Percentiles rank a stretch among this genome's conserved stretches.
phyloP scores from a whole-genome alignment of 306 rosid genomes.

The Cicer yamashitae region DNA sequence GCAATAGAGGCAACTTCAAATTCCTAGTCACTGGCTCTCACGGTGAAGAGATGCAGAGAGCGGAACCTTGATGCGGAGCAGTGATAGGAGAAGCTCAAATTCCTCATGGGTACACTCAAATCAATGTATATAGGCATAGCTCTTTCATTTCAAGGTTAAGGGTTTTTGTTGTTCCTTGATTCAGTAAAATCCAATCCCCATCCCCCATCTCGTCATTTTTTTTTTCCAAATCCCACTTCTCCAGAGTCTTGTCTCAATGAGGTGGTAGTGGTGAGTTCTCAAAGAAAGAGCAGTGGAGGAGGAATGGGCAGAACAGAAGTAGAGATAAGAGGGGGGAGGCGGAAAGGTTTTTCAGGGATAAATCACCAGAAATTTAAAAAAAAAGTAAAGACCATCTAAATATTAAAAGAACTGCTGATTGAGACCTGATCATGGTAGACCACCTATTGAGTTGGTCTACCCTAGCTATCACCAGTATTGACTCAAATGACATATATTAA shows the following conservation, averaged over 20 bases:
- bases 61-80: not conserved
- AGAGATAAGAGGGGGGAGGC: no score
- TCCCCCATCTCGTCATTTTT: not conserved
- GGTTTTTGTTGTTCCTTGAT: not conserved
- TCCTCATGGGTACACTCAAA: not conserved
- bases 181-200: not conserved
- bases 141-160: not conserved
- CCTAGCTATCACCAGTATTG: not conserved
- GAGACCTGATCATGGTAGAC: not conserved
- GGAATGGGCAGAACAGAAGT: no score
- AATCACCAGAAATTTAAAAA: no score
- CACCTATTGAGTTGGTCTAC: not conserved
- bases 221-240: not conserved
- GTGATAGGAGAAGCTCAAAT: not conserved
- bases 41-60: not conserved
- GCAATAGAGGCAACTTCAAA: not conserved
- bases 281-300: no score
- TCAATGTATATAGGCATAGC: not conserved
- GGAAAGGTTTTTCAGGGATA: no score
- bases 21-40: not conserved
- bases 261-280: no score
- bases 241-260: not conserved
- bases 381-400: not conserved
- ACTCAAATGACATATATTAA: not conserved
- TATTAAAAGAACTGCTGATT: not conserved